A percentile compares a stretch with the other conserved stretches of the same genome.
phyloP scores from a whole-genome alignment of 352 stramenopile species.

The Phytopythium helicoides region DNA sequence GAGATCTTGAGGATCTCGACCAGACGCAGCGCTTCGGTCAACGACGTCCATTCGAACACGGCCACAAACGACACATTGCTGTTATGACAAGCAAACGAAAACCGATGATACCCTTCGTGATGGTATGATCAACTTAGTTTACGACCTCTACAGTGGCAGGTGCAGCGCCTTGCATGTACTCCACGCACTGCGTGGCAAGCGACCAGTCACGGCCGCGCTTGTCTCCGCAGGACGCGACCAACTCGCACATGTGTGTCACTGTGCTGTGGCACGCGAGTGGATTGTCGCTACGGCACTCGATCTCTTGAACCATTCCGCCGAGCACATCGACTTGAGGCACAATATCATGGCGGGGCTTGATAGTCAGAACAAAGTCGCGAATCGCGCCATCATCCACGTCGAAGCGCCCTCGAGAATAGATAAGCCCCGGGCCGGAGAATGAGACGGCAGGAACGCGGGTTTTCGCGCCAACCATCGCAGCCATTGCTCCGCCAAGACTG shows the following conservation, averaged over 20 bases:
- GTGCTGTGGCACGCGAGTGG: slow-evolving; percentile 83
- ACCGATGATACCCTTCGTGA: too few species aligned
- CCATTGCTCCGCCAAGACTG: slow-evolving; percentile 82
- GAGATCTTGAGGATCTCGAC: too few species aligned
- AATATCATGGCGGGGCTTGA: slow-evolving; percentile 78
- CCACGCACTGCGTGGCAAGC: slow-evolving; percentile 56
- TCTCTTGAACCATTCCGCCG: slow-evolving; percentile 86
- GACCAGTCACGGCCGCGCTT: slow-evolving; percentile 80
- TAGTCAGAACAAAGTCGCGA: slow-evolving; percentile 83
- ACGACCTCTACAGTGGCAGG: too few species aligned
- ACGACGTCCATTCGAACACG: too few species aligned
- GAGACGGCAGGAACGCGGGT: slow-evolving; percentile 78
- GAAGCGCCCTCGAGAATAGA: slow-evolving; percentile 81
- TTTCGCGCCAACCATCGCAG: slow-evolving; percentile 81
- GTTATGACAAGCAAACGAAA: too few species aligned
- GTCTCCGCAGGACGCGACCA: slow-evolving; percentile 81
- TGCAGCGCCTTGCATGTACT: slow-evolving; percentile 39
- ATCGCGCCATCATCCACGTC: slow-evolving; percentile 66
- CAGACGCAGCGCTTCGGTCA: neutral
- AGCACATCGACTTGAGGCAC: slow-evolving; percentile 82
- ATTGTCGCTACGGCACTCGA: slow-evolving; percentile 76
- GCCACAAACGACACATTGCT: too few species aligned
- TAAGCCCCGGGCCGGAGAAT: slow-evolving; percentile 75
- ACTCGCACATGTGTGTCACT: slow-evolving; percentile 80
- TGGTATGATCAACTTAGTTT: too few species aligned